Conservation (phyloP, 805 yeast genomes). For the Kodamaea lidongshanica region DNA sequence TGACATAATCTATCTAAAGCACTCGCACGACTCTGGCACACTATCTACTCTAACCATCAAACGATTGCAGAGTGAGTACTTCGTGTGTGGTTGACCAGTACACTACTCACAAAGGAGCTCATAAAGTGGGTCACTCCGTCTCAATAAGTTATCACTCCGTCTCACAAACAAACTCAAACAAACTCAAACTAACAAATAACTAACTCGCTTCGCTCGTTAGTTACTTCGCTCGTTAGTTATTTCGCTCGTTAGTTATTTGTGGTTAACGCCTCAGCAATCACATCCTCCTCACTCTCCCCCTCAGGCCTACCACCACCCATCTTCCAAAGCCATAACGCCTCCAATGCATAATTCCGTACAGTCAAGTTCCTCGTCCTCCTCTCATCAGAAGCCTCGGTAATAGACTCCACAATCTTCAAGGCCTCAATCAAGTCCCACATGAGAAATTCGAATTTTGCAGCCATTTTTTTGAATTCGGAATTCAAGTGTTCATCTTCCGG, state of each 20-base stretch:
- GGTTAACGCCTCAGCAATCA: conserved; percentile 19
- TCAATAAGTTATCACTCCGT: no score
- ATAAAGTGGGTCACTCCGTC: no score
- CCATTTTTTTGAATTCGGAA: conserved; percentile 19
- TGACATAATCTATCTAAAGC: no score
- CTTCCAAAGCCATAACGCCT: conserved; percentile 88
- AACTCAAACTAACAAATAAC: no score
- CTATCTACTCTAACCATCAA: no score
- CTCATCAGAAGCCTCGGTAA: conserved; percentile 67
- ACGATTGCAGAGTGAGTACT: no score
- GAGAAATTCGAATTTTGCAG: conserved; percentile 41
- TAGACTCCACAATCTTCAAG: conserved; percentile 55
- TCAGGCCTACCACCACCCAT: conserved; percentile 41
- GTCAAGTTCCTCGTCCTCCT: conserved; percentile 56
- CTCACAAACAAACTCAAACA: no score
- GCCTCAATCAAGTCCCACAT: conserved; percentile 70
- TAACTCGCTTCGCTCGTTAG: no score
- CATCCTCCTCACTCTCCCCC: conserved; percentile 21
- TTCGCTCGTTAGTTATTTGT: conserved; percentile 8
- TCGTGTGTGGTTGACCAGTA: no score
- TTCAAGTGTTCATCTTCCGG: conserved; percentile 33
- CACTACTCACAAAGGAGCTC: no score
- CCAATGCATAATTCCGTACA: conserved; percentile 77
- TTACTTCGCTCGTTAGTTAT: no score
- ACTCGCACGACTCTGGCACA: no score